Conservation (phyloP, 352 stramenopile genomes). For the Pythium aristosporum region DNA sequence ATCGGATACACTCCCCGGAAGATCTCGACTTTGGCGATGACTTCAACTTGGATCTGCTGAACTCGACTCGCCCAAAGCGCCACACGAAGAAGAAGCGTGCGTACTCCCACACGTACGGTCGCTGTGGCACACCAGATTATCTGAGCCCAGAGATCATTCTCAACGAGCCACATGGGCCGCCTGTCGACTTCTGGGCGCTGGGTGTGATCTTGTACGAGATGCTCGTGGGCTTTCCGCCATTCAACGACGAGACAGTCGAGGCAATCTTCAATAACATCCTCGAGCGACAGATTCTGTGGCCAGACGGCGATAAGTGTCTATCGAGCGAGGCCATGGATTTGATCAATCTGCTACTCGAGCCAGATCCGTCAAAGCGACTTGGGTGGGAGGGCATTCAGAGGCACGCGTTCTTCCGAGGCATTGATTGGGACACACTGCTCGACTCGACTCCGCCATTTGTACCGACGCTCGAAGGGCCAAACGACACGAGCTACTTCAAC, state of each 20-base stretch:
- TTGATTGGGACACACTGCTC: slow-evolving; percentile 83
- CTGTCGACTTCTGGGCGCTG: slow-evolving; percentile 89
- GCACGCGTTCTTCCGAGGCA: slow-evolving; percentile 74
- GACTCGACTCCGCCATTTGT: slow-evolving; percentile 84
- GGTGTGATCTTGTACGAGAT: slow-evolving; percentile 92
- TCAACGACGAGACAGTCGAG: slow-evolving; percentile 89
- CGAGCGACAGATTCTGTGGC: slow-evolving; percentile 82
- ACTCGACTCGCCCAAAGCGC: slow-evolving; percentile 18
- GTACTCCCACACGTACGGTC: slow-evolving; percentile 59
- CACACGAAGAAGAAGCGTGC: slow-evolving; percentile 40
- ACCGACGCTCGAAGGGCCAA: slow-evolving; percentile 78
- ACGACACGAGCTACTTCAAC: slow-evolving; percentile 91
- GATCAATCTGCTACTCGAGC: slow-evolving; percentile 79
- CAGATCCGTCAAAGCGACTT: slow-evolving; percentile 60
- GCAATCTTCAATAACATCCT: slow-evolving; percentile 88
- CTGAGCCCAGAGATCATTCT: slow-evolving; percentile 88
- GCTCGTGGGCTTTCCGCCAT: slow-evolving; percentile 85
- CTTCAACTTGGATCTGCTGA: slow-evolving; percentile 23
- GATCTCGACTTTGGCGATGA: slow-evolving; percentile 27
- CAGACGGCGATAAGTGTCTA: slow-evolving; percentile 84
- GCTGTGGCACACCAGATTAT: slow-evolving; percentile 88
- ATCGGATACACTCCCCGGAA: slow-evolving; percentile 18
- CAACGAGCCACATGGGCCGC: slow-evolving; percentile 58
- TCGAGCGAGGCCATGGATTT: slow-evolving; percentile 80
- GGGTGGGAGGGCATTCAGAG: slow-evolving; percentile 59